Base-by-base conservation (phyloP, 805 yeast species). In the Candida ortonii region DNA sequence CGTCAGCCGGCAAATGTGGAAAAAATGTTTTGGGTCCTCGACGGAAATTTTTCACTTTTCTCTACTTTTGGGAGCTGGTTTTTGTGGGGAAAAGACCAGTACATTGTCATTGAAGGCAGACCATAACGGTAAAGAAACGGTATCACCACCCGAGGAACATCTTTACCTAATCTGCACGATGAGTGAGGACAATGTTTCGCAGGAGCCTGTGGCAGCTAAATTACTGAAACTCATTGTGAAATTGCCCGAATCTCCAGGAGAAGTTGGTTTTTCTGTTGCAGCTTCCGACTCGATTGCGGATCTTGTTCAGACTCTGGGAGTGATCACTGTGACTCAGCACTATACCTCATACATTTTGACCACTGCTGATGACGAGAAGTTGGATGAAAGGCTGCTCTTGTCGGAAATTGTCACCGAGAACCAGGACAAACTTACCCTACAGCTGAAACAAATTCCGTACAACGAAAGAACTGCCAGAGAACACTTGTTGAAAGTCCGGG, bases 401-500 rank as follows among this genome's bases (percentile, higher is more conserved):
- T 38, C 37, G 13, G 63, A 67, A 16, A 37, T 58, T n/a, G 51
- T 64, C 12, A 44, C 46, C n/a, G 52, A 50, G 6, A 55, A 53
- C 4, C 38, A 53, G 7, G 50, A 50, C 12, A 51, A 52, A 15
- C 48, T 76, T n/a, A 44, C 53, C 1, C 53, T 84, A 30, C 59
- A 55, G 12, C 55, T 84, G 42, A 67, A 60, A 23, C 74, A 74
- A 37, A 71, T 68, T 34, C 65, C 80, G 1, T 85, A 85, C 64
- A 78, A 70, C 39, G 79, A 75, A 53, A 66, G 71, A 26, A 64
- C 70, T 19, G 79, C 84, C 18, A 64, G 76, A 41, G 73, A 71
- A 17, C 95, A 87, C 56, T 55, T 86, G 25, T 55, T 64, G 31
- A 74, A 74, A 39, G 71, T 79, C 30, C 75, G 94, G 55, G 87